Evolutionary conservation across 2,329 filamentous ascomycete species (phyloP).

Genomic region (Alternaria arborescens): DNA sequence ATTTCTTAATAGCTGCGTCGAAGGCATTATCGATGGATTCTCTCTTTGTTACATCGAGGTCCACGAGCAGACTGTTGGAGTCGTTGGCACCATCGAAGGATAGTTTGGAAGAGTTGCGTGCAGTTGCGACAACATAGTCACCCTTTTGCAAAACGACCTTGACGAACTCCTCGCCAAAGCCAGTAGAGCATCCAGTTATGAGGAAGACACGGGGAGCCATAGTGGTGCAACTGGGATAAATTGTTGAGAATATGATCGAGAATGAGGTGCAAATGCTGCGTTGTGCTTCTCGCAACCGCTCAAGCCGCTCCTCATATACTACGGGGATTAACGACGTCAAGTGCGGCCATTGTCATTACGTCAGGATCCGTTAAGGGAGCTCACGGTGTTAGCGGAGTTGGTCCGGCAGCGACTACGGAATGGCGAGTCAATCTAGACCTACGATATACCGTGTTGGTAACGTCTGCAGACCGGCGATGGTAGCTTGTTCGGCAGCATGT

Average conservation of each 20-base stretch:
- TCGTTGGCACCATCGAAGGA: constrained; percentile 52
- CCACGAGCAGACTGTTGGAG: constrained; percentile 59
- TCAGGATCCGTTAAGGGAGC: not conserved
- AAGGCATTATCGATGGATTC: constrained; percentile 58
- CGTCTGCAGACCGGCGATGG: not conserved
- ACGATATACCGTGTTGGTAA: not conserved
- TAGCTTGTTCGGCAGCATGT: not conserved
- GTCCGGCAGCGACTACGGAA: not conserved
- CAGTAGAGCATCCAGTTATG: constrained; percentile 59
- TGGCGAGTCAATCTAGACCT: not conserved
- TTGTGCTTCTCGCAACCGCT: not conserved
- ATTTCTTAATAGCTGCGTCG: constrained; percentile 57
- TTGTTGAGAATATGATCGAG: too few relatives aligned
- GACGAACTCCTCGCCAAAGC: constrained; percentile 57
- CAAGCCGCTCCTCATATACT: not conserved
- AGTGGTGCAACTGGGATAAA: not conserved
- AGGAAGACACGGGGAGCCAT: constrained; percentile 58
- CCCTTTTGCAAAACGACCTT: constrained; percentile 54
- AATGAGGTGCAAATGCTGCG: not conserved
- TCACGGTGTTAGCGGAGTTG: constrained; percentile 6
- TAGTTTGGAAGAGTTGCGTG: constrained; percentile 56
- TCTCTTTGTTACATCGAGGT: constrained; percentile 63
- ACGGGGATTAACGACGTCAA: not conserved
- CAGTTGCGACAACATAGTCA: constrained; percentile 57
- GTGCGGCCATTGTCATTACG: not conserved